These are phyloP conservation scores for Lachnum nothofagi DNA, from an alignment of 2,329 filamentous ascomycete genomes.

Conservation along the genomic window DNA sequence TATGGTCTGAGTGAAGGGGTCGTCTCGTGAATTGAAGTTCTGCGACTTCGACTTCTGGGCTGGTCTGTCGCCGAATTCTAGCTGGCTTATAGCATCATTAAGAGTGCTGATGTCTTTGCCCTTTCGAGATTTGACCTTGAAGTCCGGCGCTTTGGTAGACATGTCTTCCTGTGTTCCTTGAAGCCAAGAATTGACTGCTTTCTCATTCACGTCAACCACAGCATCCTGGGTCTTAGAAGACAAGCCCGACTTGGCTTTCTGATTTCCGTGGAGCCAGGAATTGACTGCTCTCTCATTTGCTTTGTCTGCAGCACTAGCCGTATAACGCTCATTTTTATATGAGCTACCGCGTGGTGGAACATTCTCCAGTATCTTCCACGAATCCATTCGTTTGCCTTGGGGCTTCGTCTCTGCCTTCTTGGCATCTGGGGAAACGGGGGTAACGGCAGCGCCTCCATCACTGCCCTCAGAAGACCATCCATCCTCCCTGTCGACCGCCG, in stretches of 20 bases:
- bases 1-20: background rate
- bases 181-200: background rate
- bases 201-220: no score
- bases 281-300: no score
- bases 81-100: background rate
- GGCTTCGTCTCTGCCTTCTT: background rate
- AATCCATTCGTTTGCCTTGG: background rate
- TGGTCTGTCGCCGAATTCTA: background rate
- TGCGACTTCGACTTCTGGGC: background rate
- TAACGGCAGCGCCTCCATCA: conserved; percentile 21
- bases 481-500: conserved; percentile 12
- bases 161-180: background rate
- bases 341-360: background rate
- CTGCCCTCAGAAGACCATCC: conserved; percentile 27
- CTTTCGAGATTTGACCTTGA: background rate
- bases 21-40: background rate
- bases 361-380: no score
- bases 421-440: background rate
- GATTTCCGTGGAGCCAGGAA: no score
- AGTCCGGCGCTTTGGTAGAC: background rate
- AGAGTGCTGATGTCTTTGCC: background rate
- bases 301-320: background rate
- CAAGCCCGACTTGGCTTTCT: no score
- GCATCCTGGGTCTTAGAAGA: no score
- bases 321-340: background rate